phyloP scores from a whole-genome alignment of 2,329 filamentous ascomycete species.

The Aspergillus ruber region DNA sequence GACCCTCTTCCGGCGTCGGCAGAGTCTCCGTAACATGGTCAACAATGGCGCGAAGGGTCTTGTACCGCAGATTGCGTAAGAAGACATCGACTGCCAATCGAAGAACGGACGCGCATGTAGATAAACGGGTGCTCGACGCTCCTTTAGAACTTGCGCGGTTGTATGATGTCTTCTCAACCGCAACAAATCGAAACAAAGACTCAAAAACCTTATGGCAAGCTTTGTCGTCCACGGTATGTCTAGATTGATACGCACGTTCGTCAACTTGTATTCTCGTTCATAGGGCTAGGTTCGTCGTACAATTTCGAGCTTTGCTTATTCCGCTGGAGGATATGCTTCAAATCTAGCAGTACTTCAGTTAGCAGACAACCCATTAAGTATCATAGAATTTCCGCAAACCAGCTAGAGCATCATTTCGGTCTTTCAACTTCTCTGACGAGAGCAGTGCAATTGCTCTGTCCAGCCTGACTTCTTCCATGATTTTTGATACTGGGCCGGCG shows the following conservation, averaged over 20 bases:
- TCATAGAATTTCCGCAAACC: constrained; percentile 23
- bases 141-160: constrained; percentile 49
- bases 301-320: constrained; percentile 40
- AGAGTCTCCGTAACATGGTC: constrained; percentile 76
- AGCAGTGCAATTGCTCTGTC: constrained; percentile 38
- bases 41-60: constrained; percentile 71
- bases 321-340: constrained; percentile 51
- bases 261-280: neutral
- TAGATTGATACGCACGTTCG: constrained; percentile 8
- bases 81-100: constrained; percentile 66
- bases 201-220: constrained; percentile 79
- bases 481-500: constrained; percentile 1
- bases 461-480: constrained; percentile 39
- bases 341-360: constrained; percentile 29
- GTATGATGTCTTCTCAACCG: constrained; percentile 62
- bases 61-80: constrained; percentile 60
- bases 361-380: constrained; percentile 10
- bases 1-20: constrained; percentile 53
- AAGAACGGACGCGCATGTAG: constrained; percentile 63
- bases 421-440: constrained; percentile 37
- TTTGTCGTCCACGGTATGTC: constrained; percentile 59
- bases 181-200: constrained; percentile 65
- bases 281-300: constrained; percentile 18
- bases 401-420: constrained; percentile 47
- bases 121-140: constrained; percentile 52